These are phyloP conservation scores for Ganoderma resinaceum DNA, from an alignment of 1,284 basidiomycete species.

Conservation along the genomic window DNA sequence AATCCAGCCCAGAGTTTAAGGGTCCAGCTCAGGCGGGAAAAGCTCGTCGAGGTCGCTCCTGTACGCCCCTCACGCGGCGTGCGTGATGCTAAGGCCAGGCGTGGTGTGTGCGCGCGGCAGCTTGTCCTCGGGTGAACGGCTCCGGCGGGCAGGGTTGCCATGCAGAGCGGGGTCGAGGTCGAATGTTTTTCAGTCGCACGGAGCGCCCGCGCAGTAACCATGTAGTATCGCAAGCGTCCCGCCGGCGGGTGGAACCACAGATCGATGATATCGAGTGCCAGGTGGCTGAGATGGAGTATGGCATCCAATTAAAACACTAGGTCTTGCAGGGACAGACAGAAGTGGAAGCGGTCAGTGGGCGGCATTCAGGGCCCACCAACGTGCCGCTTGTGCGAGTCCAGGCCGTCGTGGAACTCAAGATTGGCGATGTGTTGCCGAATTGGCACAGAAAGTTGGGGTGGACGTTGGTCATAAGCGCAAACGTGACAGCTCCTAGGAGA, in stretches of 20 bases:
- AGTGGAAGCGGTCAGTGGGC: slow-evolving; percentile 11
- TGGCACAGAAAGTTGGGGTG: slow-evolving; percentile 12
- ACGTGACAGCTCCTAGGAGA: slow-evolving; percentile 15
- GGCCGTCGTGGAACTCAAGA: slow-evolving; percentile 25
- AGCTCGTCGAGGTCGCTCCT: slow-evolving; percentile 20
- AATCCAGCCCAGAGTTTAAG: neutral
- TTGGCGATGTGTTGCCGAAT: slow-evolving; percentile 11
- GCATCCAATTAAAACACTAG: slow-evolving; percentile 17
- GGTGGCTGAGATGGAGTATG: neutral
- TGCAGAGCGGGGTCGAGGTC: slow-evolving; percentile 20
- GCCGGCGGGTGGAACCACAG: slow-evolving; percentile 19
- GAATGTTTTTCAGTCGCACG: slow-evolving; percentile 17
- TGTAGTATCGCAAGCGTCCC: neutral
- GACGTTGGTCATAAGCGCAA: slow-evolving; percentile 14
- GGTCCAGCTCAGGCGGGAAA: slow-evolving; percentile 1
- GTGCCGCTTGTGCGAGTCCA: slow-evolving; percentile 7
- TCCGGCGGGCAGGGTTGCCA: slow-evolving; percentile 5
- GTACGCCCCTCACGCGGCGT: slow-evolving; percentile 21
- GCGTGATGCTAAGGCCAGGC: slow-evolving; percentile 14
- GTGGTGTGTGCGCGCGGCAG: slow-evolving; percentile 13
- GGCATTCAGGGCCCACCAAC: neutral
- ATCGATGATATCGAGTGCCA: slow-evolving; percentile 20
- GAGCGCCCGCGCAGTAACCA: slow-evolving; percentile 2
- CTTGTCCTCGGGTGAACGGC: slow-evolving; percentile 11
- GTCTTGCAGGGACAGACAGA: slow-evolving; percentile 18